Evolutionary conservation across 148 eudicot species (phyloP), one percentile per base, ranked within the genome.

Genomic region (Silene conica): DNA sequence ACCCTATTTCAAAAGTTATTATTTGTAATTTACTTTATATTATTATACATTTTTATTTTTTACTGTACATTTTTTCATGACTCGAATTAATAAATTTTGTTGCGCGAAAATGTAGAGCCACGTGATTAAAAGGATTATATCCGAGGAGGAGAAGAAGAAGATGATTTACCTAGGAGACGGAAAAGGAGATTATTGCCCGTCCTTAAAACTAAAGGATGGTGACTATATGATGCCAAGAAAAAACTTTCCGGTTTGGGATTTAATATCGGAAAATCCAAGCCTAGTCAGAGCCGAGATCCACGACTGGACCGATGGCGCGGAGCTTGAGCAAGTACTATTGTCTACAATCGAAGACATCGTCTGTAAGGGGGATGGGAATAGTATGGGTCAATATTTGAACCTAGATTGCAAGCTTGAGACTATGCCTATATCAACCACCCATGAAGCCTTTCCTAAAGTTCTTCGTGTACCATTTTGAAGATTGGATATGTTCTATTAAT

Each of bases 391-490:
- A 62, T 45, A 81, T 69, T 67, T 80, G 18, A 70, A 86, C 2
- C 70, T 79, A 21, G 92, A 89, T 68, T 86, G 88, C 87, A 87
- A 92, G 81, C 83, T 90, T 12, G 81, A 83, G 85, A 83, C 76
- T 0, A 69, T 85, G 52, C 87, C 92, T 4, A 74, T 78, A 65
- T 78, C 78, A 20, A 63, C 85, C 9, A 63, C 85, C 9, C 92
- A 73, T 60, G 89, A 83, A 38, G 72, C 79, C 15, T 59, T 87
- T 73, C 87, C 86, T 28, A 79, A 84, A 66, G 79, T 84, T 59
- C 83, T 90, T 15, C 78, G 71, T 23, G 88, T 90, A 54, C 87
- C 84, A 46, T 80, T 80, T 63, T 79, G 61, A 76, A 31, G 19
- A 61, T 23, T 61, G 23, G 21, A 6, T 19, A 59, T 0, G 15